A percentile compares a stretch with the other conserved stretches of the same genome.
Conservation (phyloP, 177 flowering plant genomes). For the Telopea speciosissima region DNA sequence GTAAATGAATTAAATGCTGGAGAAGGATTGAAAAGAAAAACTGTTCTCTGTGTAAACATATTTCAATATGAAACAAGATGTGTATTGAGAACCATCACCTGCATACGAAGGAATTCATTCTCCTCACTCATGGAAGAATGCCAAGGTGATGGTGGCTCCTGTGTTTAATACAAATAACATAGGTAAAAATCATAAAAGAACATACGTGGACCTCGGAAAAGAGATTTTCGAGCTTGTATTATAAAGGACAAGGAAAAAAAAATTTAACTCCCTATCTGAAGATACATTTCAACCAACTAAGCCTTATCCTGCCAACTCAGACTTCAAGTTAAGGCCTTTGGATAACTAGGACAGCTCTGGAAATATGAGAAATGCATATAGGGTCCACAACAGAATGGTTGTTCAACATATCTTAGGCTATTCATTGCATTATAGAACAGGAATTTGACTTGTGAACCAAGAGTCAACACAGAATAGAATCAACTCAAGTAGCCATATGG, state of each 20-base stretch:
- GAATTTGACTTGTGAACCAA: not conserved
- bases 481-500: not conserved
- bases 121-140: constrained; percentile 54
- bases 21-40: not conserved
- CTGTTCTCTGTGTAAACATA: not conserved
- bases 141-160: constrained; percentile 57
- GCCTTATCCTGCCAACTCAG: too few relatives aligned
- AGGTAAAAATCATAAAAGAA: too few relatives aligned
- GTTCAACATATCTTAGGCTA: too few relatives aligned
- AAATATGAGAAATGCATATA: too few relatives aligned
- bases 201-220: not conserved
- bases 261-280: not conserved
- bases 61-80: not conserved
- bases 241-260: not conserved
- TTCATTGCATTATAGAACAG: too few relatives aligned
- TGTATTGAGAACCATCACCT: constrained; percentile 40
- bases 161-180: constrained; percentile 7
- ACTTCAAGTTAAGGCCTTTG: too few relatives aligned
- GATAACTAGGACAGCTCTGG: too few relatives aligned
- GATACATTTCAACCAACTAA: not conserved
- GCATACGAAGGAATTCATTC: constrained; percentile 83
- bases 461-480: too few relatives aligned
- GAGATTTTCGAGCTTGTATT: not conserved
- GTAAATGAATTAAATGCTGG: not conserved
- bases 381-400: too few relatives aligned